Conservation (phyloP, 2,329 filamentous ascomycete species). For the Trichoderma sp. region DNA sequence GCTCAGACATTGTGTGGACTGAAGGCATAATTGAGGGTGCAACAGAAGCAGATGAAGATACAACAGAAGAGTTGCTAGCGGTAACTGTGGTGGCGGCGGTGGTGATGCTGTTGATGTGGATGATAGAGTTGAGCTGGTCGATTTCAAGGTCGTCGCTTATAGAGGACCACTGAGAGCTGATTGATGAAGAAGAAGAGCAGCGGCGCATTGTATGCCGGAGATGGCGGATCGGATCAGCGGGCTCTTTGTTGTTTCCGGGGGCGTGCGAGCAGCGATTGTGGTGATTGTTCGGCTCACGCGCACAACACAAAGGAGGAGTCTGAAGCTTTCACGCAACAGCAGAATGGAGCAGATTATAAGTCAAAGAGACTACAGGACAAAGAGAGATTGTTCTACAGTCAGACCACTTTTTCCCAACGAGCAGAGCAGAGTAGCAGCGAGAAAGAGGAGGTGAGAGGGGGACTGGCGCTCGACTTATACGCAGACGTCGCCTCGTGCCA, state of each 20-base stretch:
- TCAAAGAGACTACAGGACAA: no score
- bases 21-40: background rate
- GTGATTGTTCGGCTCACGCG: background rate
- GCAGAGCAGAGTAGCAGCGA: background rate
- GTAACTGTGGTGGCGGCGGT: conserved; percentile 8
- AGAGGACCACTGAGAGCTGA: conserved; percentile 23
- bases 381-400: background rate
- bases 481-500: background rate
- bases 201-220: conserved; percentile 1
- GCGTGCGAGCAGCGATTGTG: background rate
- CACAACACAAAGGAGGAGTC: background rate
- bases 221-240: background rate
- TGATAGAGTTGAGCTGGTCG: background rate
- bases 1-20: background rate
- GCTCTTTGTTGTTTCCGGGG: background rate
- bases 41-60: background rate
- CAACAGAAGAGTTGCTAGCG: background rate
- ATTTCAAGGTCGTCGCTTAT: conserved; percentile 12
- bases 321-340: background rate
- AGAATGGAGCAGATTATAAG: background rate
- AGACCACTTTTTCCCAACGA: background rate
- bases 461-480: conserved; percentile 13
- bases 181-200: conserved; percentile 24
- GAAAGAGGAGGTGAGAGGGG: background rate
- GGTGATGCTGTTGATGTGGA: background rate